Conservation (phyloP, 148 eudicot species). For the Rheum nobile region DNA sequence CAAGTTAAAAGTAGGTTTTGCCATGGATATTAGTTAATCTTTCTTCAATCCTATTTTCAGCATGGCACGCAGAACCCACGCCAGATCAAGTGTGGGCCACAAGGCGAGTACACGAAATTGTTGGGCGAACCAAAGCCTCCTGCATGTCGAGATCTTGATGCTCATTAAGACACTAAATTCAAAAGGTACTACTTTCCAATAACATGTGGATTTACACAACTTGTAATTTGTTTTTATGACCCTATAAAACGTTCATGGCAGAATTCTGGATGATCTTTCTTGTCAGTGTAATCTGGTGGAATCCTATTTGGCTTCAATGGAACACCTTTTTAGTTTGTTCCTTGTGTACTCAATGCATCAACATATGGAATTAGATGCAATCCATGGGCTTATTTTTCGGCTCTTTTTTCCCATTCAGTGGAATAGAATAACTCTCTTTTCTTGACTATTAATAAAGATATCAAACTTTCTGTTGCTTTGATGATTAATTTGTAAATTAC, state of each 20-base stretch:
- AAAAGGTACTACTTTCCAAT: conserved; percentile 17
- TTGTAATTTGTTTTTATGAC: no score
- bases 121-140: conserved; percentile 79
- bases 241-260: conserved; percentile 1
- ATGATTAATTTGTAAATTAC: background rate
- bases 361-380: background rate
- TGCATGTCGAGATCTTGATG: conserved; percentile 68
- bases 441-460: background rate
- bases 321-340: background rate
- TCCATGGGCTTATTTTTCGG: background rate
- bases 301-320: background rate
- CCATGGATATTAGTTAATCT: no score
- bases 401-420: background rate
- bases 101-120: conserved; percentile 76
- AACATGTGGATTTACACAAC: conserved; percentile 16
- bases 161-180: conserved; percentile 14
- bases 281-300: conserved; percentile 5
- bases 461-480: background rate
- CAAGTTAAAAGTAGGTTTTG: no score
- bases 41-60: conserved; percentile 24
- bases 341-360: no score
- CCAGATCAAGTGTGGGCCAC: conserved; percentile 54
- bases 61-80: conserved; percentile 74
- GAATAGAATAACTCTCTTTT: background rate
- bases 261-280: background rate